Base-by-base conservation (phyloP, 2,329 filamentous ascomycete genomes). In the Talaromyces sp. region DNA sequence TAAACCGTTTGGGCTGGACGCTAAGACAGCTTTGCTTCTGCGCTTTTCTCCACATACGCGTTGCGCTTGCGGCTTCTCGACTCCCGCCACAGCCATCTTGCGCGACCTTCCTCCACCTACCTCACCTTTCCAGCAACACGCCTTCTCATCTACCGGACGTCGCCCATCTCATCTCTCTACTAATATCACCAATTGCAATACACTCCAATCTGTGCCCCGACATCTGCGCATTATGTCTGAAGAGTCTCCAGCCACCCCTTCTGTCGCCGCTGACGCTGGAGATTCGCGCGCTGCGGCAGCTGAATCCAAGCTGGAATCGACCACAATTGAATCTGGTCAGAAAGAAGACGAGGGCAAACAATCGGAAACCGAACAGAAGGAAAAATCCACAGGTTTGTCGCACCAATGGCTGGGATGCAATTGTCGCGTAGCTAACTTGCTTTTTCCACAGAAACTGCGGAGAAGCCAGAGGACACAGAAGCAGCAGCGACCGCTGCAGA, bases 211-310 rank as follows among this genome's bases (percentile, higher is more conserved):
- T 31, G 31, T 56, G 6, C n/a, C 31, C 31, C 52, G 50, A 37
- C n/a, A 24, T 16, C 33, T 37, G 72, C 70, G 69, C 70, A 76
- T 69, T 68, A 80, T 80, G 74, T 74, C 78, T 67, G 79, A 80
- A 65, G 74, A 76, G 65, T 74, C 74, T 59, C 72, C 74, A 69
- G 71, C 74, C 66, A 68, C 73, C 66, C 67, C 72, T 68, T 69
- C 72, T 66, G 69, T 74, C 65, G 71, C 69, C 59, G 63, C 73
- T 61, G 72, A 72, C 66, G 71, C 71, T 67, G 72, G 67, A 66
- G 74, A 78, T 70, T 71, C 72, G 70, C 74, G 68, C 69, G 69
- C 69, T 66, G 66, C 70, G 59, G 65, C 70, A 65, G 68, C 70
- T 66, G 73, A 75, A 63, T 41, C 70, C 59, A 69, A 73, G 65